Evolutionary conservation across 345 rosid genomes (phyloP), one percentile per base, ranked within the genome.

Genomic region (Aegle marmelos): DNA sequence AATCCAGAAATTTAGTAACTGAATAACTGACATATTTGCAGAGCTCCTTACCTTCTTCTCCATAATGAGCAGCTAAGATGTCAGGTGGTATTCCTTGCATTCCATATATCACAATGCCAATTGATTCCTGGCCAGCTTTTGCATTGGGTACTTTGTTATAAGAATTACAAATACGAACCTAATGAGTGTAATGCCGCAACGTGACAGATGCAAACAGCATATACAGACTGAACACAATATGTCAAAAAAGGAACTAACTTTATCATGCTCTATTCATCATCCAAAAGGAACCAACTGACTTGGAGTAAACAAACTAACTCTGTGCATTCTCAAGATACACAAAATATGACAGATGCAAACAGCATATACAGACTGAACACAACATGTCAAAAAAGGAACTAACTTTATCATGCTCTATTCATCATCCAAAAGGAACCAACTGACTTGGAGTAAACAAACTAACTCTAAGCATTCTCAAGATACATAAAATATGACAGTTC

Each of bases 81-180:
- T 94, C 92, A 28, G 98, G 90, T 2, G 97, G 98, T 61, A 96
- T 94, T 61, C 99, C 99, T 89, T 96, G 99, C 99, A 96, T 96
- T 77, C 99, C 99, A 59, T 94, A 96, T 61, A 96, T 92, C 74
- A 94, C 99, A 81, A 96, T 90, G 50, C 92, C 99, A 37, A 95
- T 91, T 16, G 98, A 79, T 54, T 96, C 99, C 79, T 98, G 85
- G 16, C 90, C 98, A 6, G 91, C 72, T 75, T 94, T 94, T 7
- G 99, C 98, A 84, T 94, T 96, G 76, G 99, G 99, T 86, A 96
- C 98, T 86, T 98, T 96, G 67, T 25, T 59, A 71, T 13, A 73
- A 48, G 22, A 56, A 39, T 48, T 24, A 73, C 34, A 73, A 69
- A 30, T 48, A 16, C 31, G 59, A 24, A 34, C 37, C 13, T 5